Conservation (phyloP, 2,329 filamentous ascomycete species). For the Claviceps paspali region DNA sequence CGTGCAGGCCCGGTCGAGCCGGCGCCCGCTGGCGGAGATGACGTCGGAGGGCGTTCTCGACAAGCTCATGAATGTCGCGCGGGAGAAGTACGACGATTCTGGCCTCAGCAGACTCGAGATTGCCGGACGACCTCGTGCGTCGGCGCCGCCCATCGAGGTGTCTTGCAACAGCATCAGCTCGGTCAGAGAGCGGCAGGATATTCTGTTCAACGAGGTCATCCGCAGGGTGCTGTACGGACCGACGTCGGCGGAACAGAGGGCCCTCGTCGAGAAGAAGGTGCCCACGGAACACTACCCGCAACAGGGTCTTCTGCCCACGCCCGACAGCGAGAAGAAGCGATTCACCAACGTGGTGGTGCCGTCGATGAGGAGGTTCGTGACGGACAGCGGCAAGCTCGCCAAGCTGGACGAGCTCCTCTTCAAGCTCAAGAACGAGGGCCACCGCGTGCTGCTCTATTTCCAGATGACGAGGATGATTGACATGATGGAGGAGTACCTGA, state of each 20-base stretch:
- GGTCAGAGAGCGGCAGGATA: constrained; percentile 51
- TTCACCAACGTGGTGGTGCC: constrained; percentile 88
- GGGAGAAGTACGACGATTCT: constrained; percentile 46
- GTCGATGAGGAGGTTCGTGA: constrained; percentile 95
- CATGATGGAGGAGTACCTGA: constrained; percentile 96
- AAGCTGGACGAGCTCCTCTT: constrained; percentile 77
- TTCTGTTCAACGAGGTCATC: constrained; percentile 64
- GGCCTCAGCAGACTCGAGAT: constrained; percentile 69
- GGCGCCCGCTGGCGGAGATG: constrained; percentile 50
- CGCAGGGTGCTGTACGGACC: constrained; percentile 62
- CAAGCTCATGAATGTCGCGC: constrained; percentile 66
- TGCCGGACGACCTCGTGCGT: constrained; percentile 60
- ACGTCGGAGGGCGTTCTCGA: constrained; percentile 57
- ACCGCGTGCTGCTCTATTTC: constrained; percentile 95
- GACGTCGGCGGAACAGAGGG: constrained; percentile 49
- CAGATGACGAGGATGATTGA: constrained; percentile 99
- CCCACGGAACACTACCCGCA: constrained; percentile 50
- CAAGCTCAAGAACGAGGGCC: constrained; percentile 78
- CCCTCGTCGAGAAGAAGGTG: constrained; percentile 58
- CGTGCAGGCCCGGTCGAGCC: constrained; percentile 56
- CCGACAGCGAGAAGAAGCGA: constrained; percentile 64
- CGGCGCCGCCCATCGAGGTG: constrained; percentile 75
- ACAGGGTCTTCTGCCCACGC: constrained; percentile 54
- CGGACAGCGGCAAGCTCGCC: constrained; percentile 90
- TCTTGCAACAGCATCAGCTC: constrained; percentile 54